Conservation (phyloP, 2,329 filamentous ascomycete genomes). For the Sporothrix euskadiensis region DNA sequence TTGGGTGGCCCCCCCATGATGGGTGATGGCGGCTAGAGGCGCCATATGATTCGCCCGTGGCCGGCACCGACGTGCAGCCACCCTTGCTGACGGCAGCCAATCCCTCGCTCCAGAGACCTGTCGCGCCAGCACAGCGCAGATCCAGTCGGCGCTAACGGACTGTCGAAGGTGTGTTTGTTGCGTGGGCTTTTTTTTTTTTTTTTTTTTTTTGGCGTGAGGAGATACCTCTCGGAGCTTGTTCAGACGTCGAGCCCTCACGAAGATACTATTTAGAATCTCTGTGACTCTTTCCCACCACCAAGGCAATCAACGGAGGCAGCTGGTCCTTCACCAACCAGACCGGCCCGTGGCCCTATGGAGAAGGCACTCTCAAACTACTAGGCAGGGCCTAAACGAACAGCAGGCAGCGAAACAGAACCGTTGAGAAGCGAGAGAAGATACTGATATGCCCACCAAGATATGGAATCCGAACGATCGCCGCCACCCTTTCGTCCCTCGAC, state of each 20-base stretch:
- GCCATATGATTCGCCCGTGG: constrained; percentile 32
- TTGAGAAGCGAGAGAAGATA: neutral
- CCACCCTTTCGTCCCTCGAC: neutral
- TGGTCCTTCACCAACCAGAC: constrained; percentile 18
- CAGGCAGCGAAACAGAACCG: neutral
- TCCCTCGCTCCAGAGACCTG: constrained; percentile 31
- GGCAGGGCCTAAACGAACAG: neutral
- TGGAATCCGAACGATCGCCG: neutral
- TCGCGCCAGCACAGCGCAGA: constrained; percentile 30
- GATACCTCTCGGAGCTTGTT: constrained; percentile 1
- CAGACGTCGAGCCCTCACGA: neutral
- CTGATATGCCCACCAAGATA: neutral
- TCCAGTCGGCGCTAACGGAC: constrained; percentile 32
- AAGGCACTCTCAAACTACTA: constrained; percentile 12
- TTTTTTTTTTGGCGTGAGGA: neutral
- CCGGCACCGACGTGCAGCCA: constrained; percentile 28
- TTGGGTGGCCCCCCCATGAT: constrained; percentile 21
- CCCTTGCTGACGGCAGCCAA: constrained; percentile 33
- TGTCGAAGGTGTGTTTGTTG: neutral
- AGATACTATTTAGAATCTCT: neutral
- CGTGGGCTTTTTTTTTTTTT: neutral
- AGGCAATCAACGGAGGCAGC: neutral
- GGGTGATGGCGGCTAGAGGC: constrained; percentile 32
- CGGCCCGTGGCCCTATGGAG: constrained; percentile 18
- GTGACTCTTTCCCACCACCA: neutral